Conservation (phyloP, 1,284 basidiomycete genomes). For the Rhizoctonia solani region DNA sequence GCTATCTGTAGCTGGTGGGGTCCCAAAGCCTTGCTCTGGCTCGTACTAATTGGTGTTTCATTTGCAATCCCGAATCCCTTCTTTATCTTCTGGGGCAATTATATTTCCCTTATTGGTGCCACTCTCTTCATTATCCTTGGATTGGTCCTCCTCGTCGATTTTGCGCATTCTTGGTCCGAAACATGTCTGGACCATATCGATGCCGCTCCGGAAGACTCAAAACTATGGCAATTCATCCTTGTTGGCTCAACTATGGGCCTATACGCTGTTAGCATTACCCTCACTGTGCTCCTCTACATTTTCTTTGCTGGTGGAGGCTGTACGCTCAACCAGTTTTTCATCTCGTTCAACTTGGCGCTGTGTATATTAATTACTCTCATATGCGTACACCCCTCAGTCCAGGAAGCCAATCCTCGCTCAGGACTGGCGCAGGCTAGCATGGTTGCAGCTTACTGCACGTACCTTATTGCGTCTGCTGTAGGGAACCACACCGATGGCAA, state of each 20-base stretch:
- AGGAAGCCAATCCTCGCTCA: slow-evolving; percentile 92
- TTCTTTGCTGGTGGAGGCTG: slow-evolving; percentile 91
- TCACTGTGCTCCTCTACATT: slow-evolving; percentile 87
- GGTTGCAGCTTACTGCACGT: slow-evolving; percentile 97
- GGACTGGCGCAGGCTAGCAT: slow-evolving; percentile 95
- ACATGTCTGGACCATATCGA: slow-evolving; percentile 97
- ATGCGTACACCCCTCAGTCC: slow-evolving; percentile 84
- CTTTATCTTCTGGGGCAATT: slow-evolving; percentile 97
- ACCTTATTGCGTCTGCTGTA: slow-evolving; percentile 92
- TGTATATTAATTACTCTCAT: slow-evolving; percentile 81
- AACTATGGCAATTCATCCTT: slow-evolving; percentile 95
- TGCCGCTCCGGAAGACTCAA: slow-evolving; percentile 69
- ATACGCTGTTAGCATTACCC: slow-evolving; percentile 80
- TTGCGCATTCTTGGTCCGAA: slow-evolving; percentile 98
- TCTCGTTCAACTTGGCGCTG: slow-evolving; percentile 89
- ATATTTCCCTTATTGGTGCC: slow-evolving; percentile 87
- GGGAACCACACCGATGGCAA: slow-evolving; percentile 79
- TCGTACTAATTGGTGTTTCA: slow-evolving; percentile 73
- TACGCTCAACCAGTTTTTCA: slow-evolving; percentile 91
- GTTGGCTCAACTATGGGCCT: slow-evolving; percentile 90
- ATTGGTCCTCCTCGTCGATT: slow-evolving; percentile 96
- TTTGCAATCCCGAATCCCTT: slow-evolving; percentile 95
- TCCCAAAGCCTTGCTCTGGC: slow-evolving; percentile 88
- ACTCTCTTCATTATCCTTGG: slow-evolving; percentile 95
- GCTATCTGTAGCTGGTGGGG: slow-evolving; percentile 86